Base-by-base conservation (phyloP, 371 early-diverging fungal genomes). In the Lichtheimia hyalospora region DNA sequence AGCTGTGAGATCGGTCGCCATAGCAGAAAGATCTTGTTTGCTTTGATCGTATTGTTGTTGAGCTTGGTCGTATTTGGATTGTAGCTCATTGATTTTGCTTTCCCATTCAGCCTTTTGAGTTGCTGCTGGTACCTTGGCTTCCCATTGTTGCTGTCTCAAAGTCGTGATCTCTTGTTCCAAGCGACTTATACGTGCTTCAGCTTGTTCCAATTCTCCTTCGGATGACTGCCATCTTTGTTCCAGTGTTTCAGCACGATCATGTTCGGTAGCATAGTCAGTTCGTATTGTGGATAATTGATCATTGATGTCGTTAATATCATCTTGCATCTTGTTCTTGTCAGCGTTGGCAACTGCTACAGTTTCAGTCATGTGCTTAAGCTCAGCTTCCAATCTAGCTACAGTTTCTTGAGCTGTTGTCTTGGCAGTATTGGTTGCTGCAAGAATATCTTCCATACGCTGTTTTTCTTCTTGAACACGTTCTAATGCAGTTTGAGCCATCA, bases 161-260 rank as follows among this genome's bases (percentile, higher is more conserved):
- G 46, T 51, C 49, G 41, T 68, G 57, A 60, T 52, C 52, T 44
- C 73, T 34, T 34, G 41, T 21, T 55, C 69, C 52, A 64, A 51
- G 1, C 69, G 28, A 18, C 76, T 79, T 14, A 79, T 70, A 34
- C 67, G 71, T 39, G 68, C 49, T 54, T 83, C 83, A 1, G 77
- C 67, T 21, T 73, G 62, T 44, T 73, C 73, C 7, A 73, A 58
- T 3, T 53, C 27, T 46, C 55, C 58, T 44, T 73, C 73, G 20
- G 67, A 67, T 21, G 62, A 54, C 15, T 67, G 64, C 73, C 73
- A 73, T 40, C 70, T 51, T 2, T 53, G 55, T 27, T 73, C 67
- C 39, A 73, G 49, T 7, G 57, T 58, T 12, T 73, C 67, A 14
- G 68, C 68, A 12, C 71, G 60, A 25, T 68, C 66, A 7, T 59